A percentile compares a stretch with the other conserved stretches of the same genome.
These are phyloP conservation scores for Xylaria polymorpha DNA, from an alignment of 2,329 filamentous ascomycete genomes.

Conservation along the genomic window DNA sequence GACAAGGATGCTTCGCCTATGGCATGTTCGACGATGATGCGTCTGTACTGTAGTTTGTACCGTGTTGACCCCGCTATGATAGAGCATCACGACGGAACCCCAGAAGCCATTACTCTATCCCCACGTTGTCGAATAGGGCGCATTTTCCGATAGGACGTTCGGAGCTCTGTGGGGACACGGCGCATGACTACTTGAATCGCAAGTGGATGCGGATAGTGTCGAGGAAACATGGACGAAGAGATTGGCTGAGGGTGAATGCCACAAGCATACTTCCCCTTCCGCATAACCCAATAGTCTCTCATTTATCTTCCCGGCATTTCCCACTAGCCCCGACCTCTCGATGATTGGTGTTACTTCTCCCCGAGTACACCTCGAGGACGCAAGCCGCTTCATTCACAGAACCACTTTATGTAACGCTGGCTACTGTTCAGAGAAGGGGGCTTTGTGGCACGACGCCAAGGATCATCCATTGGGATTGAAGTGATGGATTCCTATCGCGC, in stretches of 20 bases:
- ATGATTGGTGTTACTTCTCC: constrained; percentile 1
- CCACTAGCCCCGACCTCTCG: constrained; percentile 5
- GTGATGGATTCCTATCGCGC: constrained; percentile 11
- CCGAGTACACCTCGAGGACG: constrained; percentile 3
- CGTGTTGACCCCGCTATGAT: constrained; percentile 42
- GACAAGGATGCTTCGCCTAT: constrained; percentile 40
- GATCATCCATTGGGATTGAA: neutral
- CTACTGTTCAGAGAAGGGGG: constrained; percentile 13
- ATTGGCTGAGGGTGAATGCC: constrained; percentile 23
- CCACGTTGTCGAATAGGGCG: constrained; percentile 55
- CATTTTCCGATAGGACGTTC: constrained; percentile 45
- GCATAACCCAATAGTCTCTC: constrained; percentile 5
- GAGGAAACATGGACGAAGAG: constrained; percentile 9
- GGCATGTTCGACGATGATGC: constrained; percentile 39
- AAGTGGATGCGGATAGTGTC: constrained; percentile 15
- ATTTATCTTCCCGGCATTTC: constrained; percentile 16
- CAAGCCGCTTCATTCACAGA: constrained; percentile 10
- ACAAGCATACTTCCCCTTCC: constrained; percentile 16
- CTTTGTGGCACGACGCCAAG: constrained; percentile 4
- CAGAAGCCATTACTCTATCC: constrained; percentile 51
- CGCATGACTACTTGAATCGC: constrained; percentile 20
- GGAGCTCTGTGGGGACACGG: constrained; percentile 31
- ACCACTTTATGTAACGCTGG: constrained; percentile 2
- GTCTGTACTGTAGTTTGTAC: constrained; percentile 39
- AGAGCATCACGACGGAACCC: constrained; percentile 39